Evolutionary conservation across 2,329 filamentous ascomycete species (phyloP).

Genomic region (Penicillium freii): DNA sequence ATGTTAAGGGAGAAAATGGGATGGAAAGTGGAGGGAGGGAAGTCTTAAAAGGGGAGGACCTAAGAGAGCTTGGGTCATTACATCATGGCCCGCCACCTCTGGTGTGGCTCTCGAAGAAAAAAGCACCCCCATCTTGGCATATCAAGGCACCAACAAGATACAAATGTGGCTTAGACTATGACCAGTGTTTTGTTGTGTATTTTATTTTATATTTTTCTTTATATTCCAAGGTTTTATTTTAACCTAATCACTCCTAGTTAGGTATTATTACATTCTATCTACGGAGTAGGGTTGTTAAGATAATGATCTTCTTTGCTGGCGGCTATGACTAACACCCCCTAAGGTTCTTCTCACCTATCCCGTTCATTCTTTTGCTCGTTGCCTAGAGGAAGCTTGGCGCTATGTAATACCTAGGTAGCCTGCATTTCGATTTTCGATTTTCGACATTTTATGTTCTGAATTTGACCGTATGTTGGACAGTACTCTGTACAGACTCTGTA

Average conservation of each 20-base stretch:
- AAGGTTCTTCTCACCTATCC: constrained; percentile 17
- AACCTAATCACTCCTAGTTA: not conserved
- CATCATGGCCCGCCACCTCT: constrained; percentile 29
- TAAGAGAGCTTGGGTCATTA: constrained; percentile 47
- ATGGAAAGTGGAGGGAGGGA: constrained; percentile 11
- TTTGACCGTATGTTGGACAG: not conserved
- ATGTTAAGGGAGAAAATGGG: constrained; percentile 1
- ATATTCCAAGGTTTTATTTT: not conserved
- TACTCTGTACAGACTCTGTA: not conserved
- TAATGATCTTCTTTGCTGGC: not conserved
- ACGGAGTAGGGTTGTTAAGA: not conserved
- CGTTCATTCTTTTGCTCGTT: constrained; percentile 20
- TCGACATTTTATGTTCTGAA: not conserved
- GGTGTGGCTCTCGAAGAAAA: constrained; percentile 13
- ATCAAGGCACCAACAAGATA: not conserved
- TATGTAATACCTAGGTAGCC: not conserved
- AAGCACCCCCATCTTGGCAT: no score
- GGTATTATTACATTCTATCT: not conserved
- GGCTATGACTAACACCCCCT: not conserved
- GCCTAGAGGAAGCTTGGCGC: constrained; percentile 22
- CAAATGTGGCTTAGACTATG: constrained; percentile 1
- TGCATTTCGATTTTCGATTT: constrained; percentile 3
- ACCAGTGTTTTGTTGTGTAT: not conserved
- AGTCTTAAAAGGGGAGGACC: constrained; percentile 49
- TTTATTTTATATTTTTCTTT: not conserved